phyloP scores from a whole-genome alignment of 441 rosid genomes.

The Macaranga tanarius region DNA sequence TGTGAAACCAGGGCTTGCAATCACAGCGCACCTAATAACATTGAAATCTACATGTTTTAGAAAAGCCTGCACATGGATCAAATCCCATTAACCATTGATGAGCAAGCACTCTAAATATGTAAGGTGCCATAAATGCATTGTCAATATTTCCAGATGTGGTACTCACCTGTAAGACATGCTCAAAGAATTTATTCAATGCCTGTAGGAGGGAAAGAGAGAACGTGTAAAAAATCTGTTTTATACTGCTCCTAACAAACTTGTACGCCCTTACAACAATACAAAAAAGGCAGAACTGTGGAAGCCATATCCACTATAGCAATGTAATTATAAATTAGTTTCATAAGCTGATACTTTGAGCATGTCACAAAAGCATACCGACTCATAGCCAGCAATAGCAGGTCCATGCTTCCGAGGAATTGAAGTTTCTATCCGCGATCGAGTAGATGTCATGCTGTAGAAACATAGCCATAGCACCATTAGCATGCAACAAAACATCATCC shows the following conservation, averaged over 20 bases:
- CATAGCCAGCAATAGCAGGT: conserved; percentile 98
- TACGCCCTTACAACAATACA: background rate
- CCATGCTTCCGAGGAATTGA: conserved; percentile 98
- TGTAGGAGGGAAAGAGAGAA: conserved; percentile 30
- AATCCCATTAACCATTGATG: background rate
- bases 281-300: background rate
- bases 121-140: background rate
- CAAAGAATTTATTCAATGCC: conserved; percentile 92
- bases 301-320: background rate
- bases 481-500: background rate
- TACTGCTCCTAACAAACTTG: conserved; percentile 14
- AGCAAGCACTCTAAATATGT: background rate
- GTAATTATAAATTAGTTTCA: conserved; percentile 2
- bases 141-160: conserved; percentile 2
- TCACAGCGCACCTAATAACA: conserved; percentile 91
- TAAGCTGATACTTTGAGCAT: background rate
- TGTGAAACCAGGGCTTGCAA: conserved; percentile 99
- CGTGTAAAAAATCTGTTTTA: conserved; percentile 9
- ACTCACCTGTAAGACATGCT: conserved; percentile 81
- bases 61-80: conserved; percentile 59
- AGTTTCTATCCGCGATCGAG: conserved; percentile 81
- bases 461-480: conserved; percentile 20
- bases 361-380: conserved; percentile 54
- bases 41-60: conserved; percentile 82
- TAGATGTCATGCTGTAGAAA: conserved; percentile 66